Conservation (phyloP, 768 basidiomycete species). For the Pleurotus sapidus region DNA sequence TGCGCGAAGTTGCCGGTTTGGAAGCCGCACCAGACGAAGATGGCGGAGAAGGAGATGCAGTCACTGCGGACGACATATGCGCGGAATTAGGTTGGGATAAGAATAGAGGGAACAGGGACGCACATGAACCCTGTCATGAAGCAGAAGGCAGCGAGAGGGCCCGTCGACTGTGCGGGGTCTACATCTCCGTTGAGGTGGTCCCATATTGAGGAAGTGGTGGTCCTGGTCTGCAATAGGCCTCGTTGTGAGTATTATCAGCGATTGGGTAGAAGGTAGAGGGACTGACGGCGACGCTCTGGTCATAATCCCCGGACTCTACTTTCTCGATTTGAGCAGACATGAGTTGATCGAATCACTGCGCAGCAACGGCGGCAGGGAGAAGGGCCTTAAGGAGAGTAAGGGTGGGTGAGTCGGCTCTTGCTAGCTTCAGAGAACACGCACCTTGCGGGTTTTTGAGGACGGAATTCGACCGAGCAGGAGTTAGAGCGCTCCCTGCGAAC, state of each 20-base stretch:
- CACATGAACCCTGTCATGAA: constrained; percentile 63
- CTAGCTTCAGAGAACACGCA: too few relatives aligned
- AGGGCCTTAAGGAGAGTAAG: neutral
- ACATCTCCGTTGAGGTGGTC: constrained; percentile 21
- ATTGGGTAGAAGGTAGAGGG: neutral
- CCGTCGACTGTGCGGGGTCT: constrained; percentile 29
- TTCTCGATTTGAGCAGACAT: constrained; percentile 7
- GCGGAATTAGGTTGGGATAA: neutral
- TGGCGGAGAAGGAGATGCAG: constrained; percentile 70
- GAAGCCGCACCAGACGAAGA: constrained; percentile 85
- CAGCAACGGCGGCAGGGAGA: neutral
- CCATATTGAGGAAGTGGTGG: constrained; percentile 5
- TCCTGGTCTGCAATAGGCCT: neutral
- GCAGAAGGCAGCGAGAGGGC: constrained; percentile 46
- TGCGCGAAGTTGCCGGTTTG: constrained; percentile 78
- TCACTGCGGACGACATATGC: constrained; percentile 40
- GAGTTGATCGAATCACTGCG: neutral
- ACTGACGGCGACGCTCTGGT: neutral
- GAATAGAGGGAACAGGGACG: constrained; percentile 12
- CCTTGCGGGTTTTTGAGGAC: neutral
- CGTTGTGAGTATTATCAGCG: neutral
- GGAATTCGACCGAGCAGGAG: neutral
- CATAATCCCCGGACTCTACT: constrained; percentile 1
- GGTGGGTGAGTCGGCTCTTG: neutral
- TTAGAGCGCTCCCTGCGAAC: constrained; percentile 2